Percentiles rank a stretch among this genome's conserved stretches.
Evolutionary conservation across 1,284 basidiomycete species (phyloP).

Genomic region (Coniophora puteana): DNA sequence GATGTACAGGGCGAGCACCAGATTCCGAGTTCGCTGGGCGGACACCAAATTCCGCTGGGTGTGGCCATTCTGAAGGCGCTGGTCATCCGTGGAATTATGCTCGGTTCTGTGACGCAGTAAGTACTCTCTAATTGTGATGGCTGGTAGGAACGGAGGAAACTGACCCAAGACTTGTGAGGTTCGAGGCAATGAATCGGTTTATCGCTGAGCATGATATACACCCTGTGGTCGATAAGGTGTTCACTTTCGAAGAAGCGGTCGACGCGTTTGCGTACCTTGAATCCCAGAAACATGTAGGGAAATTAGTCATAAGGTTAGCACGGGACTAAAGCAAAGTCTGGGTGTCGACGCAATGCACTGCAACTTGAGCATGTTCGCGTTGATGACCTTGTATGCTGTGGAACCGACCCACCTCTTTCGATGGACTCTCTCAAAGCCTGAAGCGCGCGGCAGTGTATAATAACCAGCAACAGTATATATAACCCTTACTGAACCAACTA

Average conservation of each 20-base stretch:
- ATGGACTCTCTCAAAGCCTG: too few relatives aligned
- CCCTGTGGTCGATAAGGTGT: slow-evolving; percentile 45
- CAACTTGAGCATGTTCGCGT: background rate
- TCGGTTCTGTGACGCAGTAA: slow-evolving; percentile 29
- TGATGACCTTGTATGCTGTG: too few relatives aligned
- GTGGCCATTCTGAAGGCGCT: slow-evolving; percentile 19
- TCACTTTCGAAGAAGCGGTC: slow-evolving; percentile 38
- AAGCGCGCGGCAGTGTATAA: too few relatives aligned
- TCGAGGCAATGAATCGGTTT: slow-evolving; percentile 39
- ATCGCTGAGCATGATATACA: slow-evolving; percentile 34
- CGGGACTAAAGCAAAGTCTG: slow-evolving; percentile 1
- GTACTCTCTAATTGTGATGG: slow-evolving; percentile 1
- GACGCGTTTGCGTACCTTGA: slow-evolving; percentile 39
- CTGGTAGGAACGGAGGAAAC: background rate
- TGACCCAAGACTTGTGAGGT: slow-evolving; percentile 21
- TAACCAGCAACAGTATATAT: too few relatives aligned
- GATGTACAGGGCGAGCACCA: slow-evolving; percentile 22
- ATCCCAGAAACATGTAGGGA: slow-evolving; percentile 39
- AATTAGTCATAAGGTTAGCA: slow-evolving; percentile 39
- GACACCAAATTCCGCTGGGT: too few relatives aligned
- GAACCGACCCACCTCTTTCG: too few relatives aligned
- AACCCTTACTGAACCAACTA: too few relatives aligned
- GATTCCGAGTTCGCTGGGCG: slow-evolving; percentile 23
- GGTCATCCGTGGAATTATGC: slow-evolving; percentile 27
- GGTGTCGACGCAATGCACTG: background rate